Conservation (phyloP, 805 yeast genomes). For the Ogataea glucozyma region DNA sequence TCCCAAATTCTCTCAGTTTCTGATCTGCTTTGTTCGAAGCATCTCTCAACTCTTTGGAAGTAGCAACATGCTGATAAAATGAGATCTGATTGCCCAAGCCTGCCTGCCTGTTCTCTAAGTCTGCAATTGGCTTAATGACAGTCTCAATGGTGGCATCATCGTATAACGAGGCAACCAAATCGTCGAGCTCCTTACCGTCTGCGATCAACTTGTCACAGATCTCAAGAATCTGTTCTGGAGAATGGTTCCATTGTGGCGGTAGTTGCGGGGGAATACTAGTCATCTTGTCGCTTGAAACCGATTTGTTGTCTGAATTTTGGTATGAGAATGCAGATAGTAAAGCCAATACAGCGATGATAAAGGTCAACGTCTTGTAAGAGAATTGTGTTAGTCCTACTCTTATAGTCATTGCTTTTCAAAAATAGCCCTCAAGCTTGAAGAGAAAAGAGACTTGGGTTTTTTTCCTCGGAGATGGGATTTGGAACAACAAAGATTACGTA, state of each 20-base stretch:
- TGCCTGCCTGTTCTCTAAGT: slow-evolving; percentile 49
- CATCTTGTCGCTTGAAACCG: background rate
- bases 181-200: slow-evolving; percentile 47
- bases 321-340: background rate
- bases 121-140: slow-evolving; percentile 54
- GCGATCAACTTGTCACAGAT: slow-evolving; percentile 47
- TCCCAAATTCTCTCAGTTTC: slow-evolving; percentile 52
- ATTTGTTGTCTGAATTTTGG: background rate
- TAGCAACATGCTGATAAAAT: slow-evolving; percentile 73
- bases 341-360: background rate
- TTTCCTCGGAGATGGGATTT: too few relatives aligned
- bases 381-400: too few relatives aligned
- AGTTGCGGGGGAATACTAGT: slow-evolving; percentile 33
- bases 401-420: too few relatives aligned
- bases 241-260: slow-evolving; percentile 60
- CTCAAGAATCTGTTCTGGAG: slow-evolving; percentile 49
- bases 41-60: slow-evolving; percentile 64
- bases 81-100: slow-evolving; percentile 52
- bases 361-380: background rate
- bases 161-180: slow-evolving; percentile 48
- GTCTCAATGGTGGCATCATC: slow-evolving; percentile 55
- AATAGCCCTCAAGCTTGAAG: too few relatives aligned
- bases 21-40: slow-evolving; percentile 68
- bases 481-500: too few relatives aligned
- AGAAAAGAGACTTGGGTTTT: too few relatives aligned